Percentiles rank a stretch among this genome's conserved stretches.
Evolutionary conservation across 495 filamentous ascomycete genomes (phyloP).

Genomic region (Hypoxylon rickii): DNA sequence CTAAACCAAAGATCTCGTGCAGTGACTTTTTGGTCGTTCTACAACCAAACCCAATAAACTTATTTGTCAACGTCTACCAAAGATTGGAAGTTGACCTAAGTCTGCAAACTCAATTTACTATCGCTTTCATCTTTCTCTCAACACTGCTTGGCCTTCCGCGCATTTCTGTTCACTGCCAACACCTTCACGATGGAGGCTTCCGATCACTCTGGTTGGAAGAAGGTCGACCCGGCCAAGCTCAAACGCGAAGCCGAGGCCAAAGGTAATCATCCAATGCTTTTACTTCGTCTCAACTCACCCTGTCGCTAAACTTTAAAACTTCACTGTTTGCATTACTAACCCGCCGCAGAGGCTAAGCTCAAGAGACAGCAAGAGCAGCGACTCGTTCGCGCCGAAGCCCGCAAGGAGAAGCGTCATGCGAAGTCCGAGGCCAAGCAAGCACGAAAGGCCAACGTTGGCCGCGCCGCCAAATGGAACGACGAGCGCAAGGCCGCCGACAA

Average conservation of each 20-base stretch:
- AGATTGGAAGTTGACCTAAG: too few species aligned
- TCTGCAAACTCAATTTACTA: too few species aligned
- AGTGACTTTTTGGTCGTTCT: too few species aligned
- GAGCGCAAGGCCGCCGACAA: conserved; percentile 35
- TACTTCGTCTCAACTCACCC: too few species aligned
- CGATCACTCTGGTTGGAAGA: conserved; percentile 23
- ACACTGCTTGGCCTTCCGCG: too few species aligned
- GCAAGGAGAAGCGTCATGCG: conserved; percentile 37
- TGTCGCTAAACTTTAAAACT: too few species aligned
- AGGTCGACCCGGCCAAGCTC: conserved; percentile 29
- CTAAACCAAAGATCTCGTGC: too few species aligned
- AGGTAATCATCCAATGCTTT: conserved; percentile 14
- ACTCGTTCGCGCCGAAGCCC: conserved; percentile 29
- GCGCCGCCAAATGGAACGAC: conserved; percentile 32
- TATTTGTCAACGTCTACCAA: too few species aligned
- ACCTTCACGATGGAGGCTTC: conserved; percentile 15
- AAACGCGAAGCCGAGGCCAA: conserved; percentile 30
- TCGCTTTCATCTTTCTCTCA: background rate
- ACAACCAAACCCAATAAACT: too few species aligned
- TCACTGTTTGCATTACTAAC: conserved; percentile 12
- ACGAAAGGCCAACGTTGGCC: conserved; percentile 35
- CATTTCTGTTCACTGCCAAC: background rate
- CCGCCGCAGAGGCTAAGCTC: conserved; percentile 25
- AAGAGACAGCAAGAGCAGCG: conserved; percentile 34
- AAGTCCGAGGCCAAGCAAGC: conserved; percentile 41